Base-by-base conservation (phyloP, 2,329 filamentous ascomycete species). In the Calonectria pseudoturangicola region DNA sequence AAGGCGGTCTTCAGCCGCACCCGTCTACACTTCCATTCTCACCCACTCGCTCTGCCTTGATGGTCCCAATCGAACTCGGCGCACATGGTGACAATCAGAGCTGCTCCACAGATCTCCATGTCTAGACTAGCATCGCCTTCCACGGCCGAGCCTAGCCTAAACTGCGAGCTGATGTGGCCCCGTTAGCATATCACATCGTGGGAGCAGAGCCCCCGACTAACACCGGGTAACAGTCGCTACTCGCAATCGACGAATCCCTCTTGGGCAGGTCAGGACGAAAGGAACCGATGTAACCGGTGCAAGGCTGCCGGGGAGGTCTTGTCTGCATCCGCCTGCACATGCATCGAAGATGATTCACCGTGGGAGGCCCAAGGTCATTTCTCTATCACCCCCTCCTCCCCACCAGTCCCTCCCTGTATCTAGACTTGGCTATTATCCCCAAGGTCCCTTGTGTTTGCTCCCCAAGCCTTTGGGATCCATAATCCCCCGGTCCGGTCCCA, bases 231-330 rank as follows among this genome's bases (percentile, higher is more conserved):
- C 27, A 67, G 27, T 18, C 28, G 30, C n/a, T 30, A 27, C 33
- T 27, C 30, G 28, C 45, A 27, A 63, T 43, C 21, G 25, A 28
- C 28, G 30, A 45, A 39, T 60, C 51, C 43, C 16, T 13, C 13
- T 68, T 28, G 65, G 65, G 41, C 41, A 58, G 43, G 43, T 63
- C 45, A 64, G 36, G 45, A 47, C 16, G 27, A 62, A 10, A 28
- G 30, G 28, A 25, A 28, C 58, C 58, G 25, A 43, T 47, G 58
- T 27, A 47, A 47, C 39, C 58, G 41, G 39, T 25, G 6, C 58
- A 45, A 62, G 58, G 39, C 39, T 30, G 25, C 43, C 58, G 58
- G 58, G 39, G 41, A 43, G 21, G 18, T 15, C n/a, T 62, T 30
- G 12, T 41, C 54, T 45, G 54, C 54, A 48, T 47, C 47, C 45